Percentiles rank a stretch among this genome's conserved stretches.
Evolutionary conservation across 2,329 filamentous ascomycete species (phyloP).

Genomic region (Venturia carpophila): DNA sequence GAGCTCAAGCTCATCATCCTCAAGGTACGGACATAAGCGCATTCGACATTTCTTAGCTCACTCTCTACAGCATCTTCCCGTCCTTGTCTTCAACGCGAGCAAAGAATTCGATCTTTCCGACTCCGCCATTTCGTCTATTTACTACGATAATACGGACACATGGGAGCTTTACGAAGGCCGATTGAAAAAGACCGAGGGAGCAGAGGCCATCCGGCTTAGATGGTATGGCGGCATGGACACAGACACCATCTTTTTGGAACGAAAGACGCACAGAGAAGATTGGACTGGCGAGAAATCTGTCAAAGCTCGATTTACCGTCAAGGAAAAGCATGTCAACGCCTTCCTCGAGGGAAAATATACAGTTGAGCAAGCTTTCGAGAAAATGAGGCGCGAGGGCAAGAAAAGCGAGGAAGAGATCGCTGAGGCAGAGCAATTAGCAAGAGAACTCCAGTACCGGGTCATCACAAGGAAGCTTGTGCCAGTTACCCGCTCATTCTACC

Average conservation of each 20-base stretch:
- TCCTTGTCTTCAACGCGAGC: slow-evolving; percentile 92
- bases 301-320: slow-evolving; percentile 88
- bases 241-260: slow-evolving; percentile 92
- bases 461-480: slow-evolving; percentile 80
- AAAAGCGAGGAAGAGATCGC: slow-evolving; percentile 87
- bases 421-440: slow-evolving; percentile 79
- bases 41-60: neutral
- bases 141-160: slow-evolving; percentile 89
- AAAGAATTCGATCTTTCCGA: slow-evolving; percentile 92
- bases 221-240: slow-evolving; percentile 98
- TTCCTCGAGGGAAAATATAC: slow-evolving; percentile 80
- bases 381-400: slow-evolving; percentile 90
- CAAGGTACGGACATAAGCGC: slow-evolving; percentile 46
- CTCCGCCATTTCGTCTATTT: slow-evolving; percentile 94
- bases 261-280: slow-evolving; percentile 96
- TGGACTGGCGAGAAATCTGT: slow-evolving; percentile 99
- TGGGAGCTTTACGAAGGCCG: slow-evolving; percentile 94
- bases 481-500: slow-evolving; percentile 93
- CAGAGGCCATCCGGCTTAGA: slow-evolving; percentile 87
- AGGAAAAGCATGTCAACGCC: slow-evolving; percentile 95
- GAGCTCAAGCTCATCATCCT: slow-evolving; percentile 96
- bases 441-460: slow-evolving; percentile 88
- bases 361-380: slow-evolving; percentile 86
- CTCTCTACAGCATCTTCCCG: slow-evolving; percentile 65
- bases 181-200: slow-evolving; percentile 94